phyloP scores from a whole-genome alignment of 805 yeast species.

The Phaffomyces antillensis region DNA sequence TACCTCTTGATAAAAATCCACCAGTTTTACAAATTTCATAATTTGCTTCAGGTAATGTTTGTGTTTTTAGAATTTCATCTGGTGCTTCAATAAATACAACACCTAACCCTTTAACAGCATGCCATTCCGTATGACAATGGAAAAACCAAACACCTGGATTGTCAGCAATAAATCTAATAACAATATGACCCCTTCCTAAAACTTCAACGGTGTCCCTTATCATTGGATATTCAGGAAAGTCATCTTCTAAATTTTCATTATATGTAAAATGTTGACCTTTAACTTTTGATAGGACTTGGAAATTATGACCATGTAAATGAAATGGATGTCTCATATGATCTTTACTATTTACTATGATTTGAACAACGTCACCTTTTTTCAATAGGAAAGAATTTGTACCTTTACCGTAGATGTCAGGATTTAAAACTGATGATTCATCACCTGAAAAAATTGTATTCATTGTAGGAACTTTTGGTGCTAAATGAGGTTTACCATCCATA shows the following conservation, averaged over 20 bases:
- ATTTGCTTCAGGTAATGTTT: conserved; percentile 37
- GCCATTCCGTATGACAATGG: conserved; percentile 91
- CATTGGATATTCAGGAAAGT: conserved; percentile 49
- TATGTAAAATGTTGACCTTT: conserved; percentile 32
- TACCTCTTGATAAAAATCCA: conserved; percentile 45
- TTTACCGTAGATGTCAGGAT: conserved; percentile 61
- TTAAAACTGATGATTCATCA: conserved; percentile 39
- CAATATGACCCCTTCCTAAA: conserved; percentile 58
- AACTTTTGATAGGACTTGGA: conserved; percentile 44
- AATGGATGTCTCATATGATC: conserved; percentile 78
- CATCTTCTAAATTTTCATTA: not conserved
- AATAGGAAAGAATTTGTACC: conserved; percentile 60
- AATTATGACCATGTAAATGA: conserved; percentile 71
- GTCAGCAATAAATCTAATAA: conserved; percentile 64
- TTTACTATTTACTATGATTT: conserved; percentile 65
- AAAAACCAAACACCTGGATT: conserved; percentile 94
- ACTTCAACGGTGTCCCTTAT: conserved; percentile 69
- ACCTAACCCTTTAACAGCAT: conserved; percentile 74
- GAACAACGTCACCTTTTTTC: conserved; percentile 57
- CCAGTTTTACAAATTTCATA: conserved; percentile 40
- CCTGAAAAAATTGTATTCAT: conserved; percentile 56
- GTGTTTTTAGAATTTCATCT: conserved; percentile 35
- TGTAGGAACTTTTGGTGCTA: conserved; percentile 67
- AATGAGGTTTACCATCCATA: conserved; percentile 56
- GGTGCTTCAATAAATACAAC: conserved; percentile 68